These are phyloP conservation scores for Chalciporus piperatus DNA, from an alignment of 768 basidiomycete species.

Conservation along the genomic window DNA sequence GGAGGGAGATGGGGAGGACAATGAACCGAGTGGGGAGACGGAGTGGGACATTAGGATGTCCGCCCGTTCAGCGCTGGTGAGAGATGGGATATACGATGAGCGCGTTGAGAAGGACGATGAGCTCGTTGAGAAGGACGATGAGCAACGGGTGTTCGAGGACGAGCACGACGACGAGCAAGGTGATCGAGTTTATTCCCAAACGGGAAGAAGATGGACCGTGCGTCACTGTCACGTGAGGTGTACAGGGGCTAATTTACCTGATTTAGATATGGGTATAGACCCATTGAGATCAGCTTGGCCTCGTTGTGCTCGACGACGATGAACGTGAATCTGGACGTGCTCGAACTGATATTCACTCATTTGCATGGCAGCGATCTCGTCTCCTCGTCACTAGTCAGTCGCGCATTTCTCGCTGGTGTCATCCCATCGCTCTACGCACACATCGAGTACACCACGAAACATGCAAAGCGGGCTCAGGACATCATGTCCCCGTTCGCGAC, in stretches of 20 bases:
- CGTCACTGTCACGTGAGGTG: slow-evolving; percentile 18
- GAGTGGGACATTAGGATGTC: slow-evolving; percentile 21
- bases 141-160: slow-evolving; percentile 4
- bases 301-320: slow-evolving; percentile 36
- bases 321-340: slow-evolving; percentile 68
- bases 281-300: no score
- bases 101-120: neutral
- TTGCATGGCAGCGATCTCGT: slow-evolving; percentile 54
- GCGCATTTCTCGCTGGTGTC: slow-evolving; percentile 61
- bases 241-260: slow-evolving; percentile 6
- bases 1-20: slow-evolving; percentile 69
- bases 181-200: slow-evolving; percentile 18
- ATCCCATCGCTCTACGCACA: slow-evolving; percentile 61
- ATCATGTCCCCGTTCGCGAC: slow-evolving; percentile 61
- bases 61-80: neutral
- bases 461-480: slow-evolving; percentile 52
- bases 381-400: slow-evolving; percentile 60
- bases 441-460: slow-evolving; percentile 51
- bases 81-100: neutral
- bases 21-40: slow-evolving; percentile 49
- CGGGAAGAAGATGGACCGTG: slow-evolving; percentile 21
- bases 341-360: slow-evolving; percentile 61
- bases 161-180: slow-evolving; percentile 22
- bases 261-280: neutral
- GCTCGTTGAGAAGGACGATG: slow-evolving; percentile 2